Base-by-base conservation (phyloP, 148 eudicot species). In the Vaccinium myrtillus region DNA sequence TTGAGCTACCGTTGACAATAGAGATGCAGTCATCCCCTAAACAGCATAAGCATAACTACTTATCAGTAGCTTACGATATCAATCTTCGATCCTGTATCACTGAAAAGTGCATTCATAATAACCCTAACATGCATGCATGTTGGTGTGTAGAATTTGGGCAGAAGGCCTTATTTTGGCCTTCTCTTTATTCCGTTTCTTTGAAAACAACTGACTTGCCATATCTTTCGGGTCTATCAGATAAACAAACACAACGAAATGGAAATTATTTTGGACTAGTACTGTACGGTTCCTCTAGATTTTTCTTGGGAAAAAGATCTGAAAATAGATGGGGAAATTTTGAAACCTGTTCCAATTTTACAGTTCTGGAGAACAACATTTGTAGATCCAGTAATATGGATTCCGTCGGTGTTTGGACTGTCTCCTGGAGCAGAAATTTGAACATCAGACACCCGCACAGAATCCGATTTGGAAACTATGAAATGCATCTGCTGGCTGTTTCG, bases 381-480 rank as follows among this genome's bases (percentile, higher is more conserved):
- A 2, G 99, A 95, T 88, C 78, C 91, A 78, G 92, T 91, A 79
- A 97, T 89, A 86, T 97, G 99, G 79, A 97, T 97, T 67, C 98
- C 99, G 87, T 97, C 99, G 21, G 99, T 97, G 89, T 97, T 97
- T 36, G 99, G 99, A 84, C 99, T 97, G 87, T 97, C 96, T 87
- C 87, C 99, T 10, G 99, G 99, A 83, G 99, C 89, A 78, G 98
- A 95, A 78, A 97, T 86, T 86, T 85, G 80, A 59, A 95, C 87
- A 81, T 85, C 89, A 79, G 85, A 86, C 43, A 95, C 87, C 70
- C 96, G 92, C 46, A 97, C 95, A 53, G 94, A 87, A 11, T 90
- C 88, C 30, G 86, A 94, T 7, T 90, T 91, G 6, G 98, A 86
- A 84, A 97, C 91, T 50, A 89, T 86, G 83, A 97, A 95, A 90